These are phyloP conservation scores for Exophiala phaeomuriformis DNA, from an alignment of 2,329 filamentous ascomycete species.

Conservation along the genomic window DNA sequence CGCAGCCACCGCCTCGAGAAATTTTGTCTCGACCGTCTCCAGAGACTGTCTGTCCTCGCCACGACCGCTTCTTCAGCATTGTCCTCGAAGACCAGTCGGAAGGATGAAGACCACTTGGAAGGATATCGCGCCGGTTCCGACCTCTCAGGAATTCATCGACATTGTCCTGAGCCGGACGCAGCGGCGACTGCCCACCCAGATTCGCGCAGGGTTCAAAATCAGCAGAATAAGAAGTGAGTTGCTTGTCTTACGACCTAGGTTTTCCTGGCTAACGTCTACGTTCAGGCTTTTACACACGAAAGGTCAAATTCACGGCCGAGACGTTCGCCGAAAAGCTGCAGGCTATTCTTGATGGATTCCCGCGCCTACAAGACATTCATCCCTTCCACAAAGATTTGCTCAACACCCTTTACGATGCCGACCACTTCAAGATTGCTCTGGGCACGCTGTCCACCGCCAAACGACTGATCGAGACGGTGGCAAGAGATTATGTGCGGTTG, in stretches of 20 bases:
- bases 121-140: slow-evolving; percentile 78
- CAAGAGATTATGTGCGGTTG: slow-evolving; percentile 89
- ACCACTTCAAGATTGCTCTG: slow-evolving; percentile 94
- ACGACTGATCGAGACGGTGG: slow-evolving; percentile 91
- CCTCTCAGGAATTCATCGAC: slow-evolving; percentile 91
- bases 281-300: slow-evolving; percentile 83
- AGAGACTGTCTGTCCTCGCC: slow-evolving; percentile 17
- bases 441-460: slow-evolving; percentile 95
- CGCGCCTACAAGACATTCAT: slow-evolving; percentile 86
- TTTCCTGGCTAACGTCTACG: slow-evolving; percentile 28
- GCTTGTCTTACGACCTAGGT: not conserved
- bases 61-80: slow-evolving; percentile 17
- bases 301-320: slow-evolving; percentile 97
- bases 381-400: slow-evolving; percentile 87
- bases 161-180: slow-evolving; percentile 93
- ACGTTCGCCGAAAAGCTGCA: slow-evolving; percentile 92
- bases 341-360: slow-evolving; percentile 86
- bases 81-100: slow-evolving; percentile 27
- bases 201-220: slow-evolving; percentile 92
- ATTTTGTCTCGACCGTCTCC: slow-evolving; percentile 10
- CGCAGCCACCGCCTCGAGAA: slow-evolving; percentile 3
- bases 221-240: slow-evolving; percentile 66
- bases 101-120: slow-evolving; percentile 56
- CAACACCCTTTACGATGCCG: slow-evolving; percentile 97
- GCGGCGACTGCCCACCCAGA: slow-evolving; percentile 87